Evolutionary conservation across 208 protist species (phyloP), one percentile per base, ranked within the genome.

Genomic region (Trypanosoma boissoni): DNA sequence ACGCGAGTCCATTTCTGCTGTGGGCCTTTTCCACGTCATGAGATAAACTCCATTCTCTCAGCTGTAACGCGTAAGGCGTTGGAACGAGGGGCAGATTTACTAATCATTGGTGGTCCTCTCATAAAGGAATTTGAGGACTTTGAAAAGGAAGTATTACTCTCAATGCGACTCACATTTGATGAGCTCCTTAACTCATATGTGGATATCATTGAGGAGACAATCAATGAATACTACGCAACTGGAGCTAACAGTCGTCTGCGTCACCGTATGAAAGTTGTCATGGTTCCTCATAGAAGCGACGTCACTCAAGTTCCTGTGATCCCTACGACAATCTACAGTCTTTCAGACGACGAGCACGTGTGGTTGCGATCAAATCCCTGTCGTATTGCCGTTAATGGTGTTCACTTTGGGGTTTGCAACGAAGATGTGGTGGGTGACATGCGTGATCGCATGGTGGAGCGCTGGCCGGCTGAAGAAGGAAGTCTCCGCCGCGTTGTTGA

Each of bases 91-190:
- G 88, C 88, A 1, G 72, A 91, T 53, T 34, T 95, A 14, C 69
- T 95, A 4, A 81, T 95, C 50, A 83, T 95, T 56, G 88, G 83
- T 21, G 88, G 88, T 6, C 88, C 88, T 9, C 78, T 95, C 37
- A 72, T 92, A 8, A 71, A 42, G 26, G 74, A 76, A 21, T 83
- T 83, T 45, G 68, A 75, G 9, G 79, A 88, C 3, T 80, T 79
- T 56, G 88, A 91, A 61, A 74, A 75, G 28, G 70, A 72, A 3
- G 3, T 85, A 10, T 53, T 92, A 42, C 64, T 64, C 10, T 57
- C 60, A 1, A 34, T 85, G 21, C 57, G 69, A 1, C 52, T 24
- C 31, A 91, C 88, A 27, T 92, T 92, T 56, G 66, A 72, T 48
- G 88, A 92, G 44, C 41, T 78, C 46, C 63, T 92, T 57, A 71